Evolutionary conservation across 768 basidiomycete genomes (phyloP).

Genomic region (Kwoniella shandongensis): DNA sequence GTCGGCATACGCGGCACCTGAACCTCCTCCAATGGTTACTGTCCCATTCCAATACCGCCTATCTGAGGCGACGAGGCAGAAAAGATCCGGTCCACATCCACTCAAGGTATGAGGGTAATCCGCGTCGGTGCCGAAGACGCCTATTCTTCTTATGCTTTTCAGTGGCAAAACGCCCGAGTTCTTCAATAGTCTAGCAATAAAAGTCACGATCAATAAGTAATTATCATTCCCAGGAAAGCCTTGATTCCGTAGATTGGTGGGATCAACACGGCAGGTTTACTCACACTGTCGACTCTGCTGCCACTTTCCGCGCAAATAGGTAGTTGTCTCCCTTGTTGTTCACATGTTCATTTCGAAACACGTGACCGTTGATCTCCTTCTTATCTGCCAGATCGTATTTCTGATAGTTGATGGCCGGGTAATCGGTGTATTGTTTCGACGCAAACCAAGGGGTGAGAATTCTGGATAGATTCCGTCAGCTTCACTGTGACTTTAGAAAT

Average conservation of each 20-base stretch:
- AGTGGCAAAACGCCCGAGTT: constrained; percentile 43
- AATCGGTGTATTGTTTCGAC: constrained; percentile 60
- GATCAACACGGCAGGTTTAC: not conserved
- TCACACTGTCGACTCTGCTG: constrained; percentile 46
- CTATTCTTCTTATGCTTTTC: constrained; percentile 55
- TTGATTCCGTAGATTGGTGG: not conserved
- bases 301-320: constrained; percentile 47
- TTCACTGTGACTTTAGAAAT: too few species aligned
- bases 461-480: constrained; percentile 13
- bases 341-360: constrained; percentile 48
- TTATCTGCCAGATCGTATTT: constrained; percentile 35
- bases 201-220: too few species aligned
- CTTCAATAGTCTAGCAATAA: constrained; percentile 38
- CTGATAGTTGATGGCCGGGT: constrained; percentile 61
- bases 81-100: constrained; percentile 46
- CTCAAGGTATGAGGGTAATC: constrained; percentile 53
- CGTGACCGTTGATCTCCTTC: constrained; percentile 21
- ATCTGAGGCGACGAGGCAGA: constrained; percentile 37
- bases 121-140: constrained; percentile 62
- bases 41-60: constrained; percentile 50
- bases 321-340: constrained; percentile 67
- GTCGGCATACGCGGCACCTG: constrained; percentile 47
- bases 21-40: constrained; percentile 49
- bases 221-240: too few species aligned
- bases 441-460: constrained; percentile 59